Evolutionary conservation across 352 stramenopile species (phyloP), one percentile per base, ranked within the genome.

Genomic region (Pythium phragmitis): DNA sequence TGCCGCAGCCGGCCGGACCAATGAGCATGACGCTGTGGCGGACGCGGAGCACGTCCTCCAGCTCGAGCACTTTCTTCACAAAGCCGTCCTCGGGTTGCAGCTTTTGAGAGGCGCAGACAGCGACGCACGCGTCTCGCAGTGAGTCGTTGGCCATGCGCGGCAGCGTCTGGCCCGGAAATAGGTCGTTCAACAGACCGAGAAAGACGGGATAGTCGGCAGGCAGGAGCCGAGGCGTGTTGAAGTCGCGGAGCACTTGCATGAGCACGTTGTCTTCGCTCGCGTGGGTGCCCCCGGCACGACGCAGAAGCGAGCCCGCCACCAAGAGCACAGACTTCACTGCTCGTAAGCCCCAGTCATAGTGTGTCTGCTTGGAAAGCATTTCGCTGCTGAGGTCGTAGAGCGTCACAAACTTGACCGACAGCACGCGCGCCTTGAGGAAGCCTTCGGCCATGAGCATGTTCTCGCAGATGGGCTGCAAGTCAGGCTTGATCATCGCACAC

Each of bases 11-110:
- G 17, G 92, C 91, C 16, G 96, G 92, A 1, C 96, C 96, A 33
- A 98, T 94, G 28, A 99, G 80, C 93, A 99, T 98, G 36, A 98
- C 96, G 41, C 89, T 98, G 70, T 98, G 95, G 0, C 95, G 88
- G 3, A 98, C 95, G 45, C 96, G 87, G 41, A 99, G 82, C 19
- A 98, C 85, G 37, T 98, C 95, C 66, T 98, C 89, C 37, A 90
- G 97, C 72, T 99, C 96, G 62, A 94, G 89, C 19, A 97, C 90
- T 65, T 99, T 99, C 65, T 97, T 96, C 2, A 98, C 71, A 67
- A 98, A 99, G 0, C 88, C 85, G 26, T 99, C 96, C 68, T 99
- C 96, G 12, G 89, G 79, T 65, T 98, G 95, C 11, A 98, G 76
- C 42, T 87, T 86, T 46, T 81, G 81, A 36, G 91, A 63, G 0